phyloP scores from a whole-genome alignment of 352 stramenopile species.

The Thraustochytrium sp. region DNA sequence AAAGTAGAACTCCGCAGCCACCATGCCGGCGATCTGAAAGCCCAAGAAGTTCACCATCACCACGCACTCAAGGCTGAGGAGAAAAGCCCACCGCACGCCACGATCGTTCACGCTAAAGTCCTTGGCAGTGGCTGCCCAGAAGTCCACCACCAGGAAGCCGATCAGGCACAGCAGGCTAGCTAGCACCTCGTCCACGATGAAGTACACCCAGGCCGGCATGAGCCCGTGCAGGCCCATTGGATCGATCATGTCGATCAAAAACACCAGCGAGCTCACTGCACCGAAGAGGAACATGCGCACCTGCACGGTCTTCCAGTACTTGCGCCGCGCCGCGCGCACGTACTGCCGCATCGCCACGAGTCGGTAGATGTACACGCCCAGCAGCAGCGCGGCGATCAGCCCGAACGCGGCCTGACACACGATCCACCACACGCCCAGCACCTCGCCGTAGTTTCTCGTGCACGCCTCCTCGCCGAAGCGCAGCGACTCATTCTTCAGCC shows the following conservation, averaged over 20 bases:
- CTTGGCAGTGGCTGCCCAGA: not conserved
- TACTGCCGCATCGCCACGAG: not conserved
- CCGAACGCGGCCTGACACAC: not conserved
- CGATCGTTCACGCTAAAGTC: not conserved
- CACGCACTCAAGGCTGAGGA: not conserved
- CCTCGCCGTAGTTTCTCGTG: not conserved
- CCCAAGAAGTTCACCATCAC: not conserved
- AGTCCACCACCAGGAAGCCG: conserved; percentile 19
- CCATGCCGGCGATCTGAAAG: not conserved
- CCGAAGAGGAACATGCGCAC: not conserved
- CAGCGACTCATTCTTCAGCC: not conserved
- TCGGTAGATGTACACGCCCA: not conserved
- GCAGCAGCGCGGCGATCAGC: not conserved
- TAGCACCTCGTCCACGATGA: not conserved
- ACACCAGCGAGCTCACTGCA: not conserved
- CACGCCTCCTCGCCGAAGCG: not conserved
- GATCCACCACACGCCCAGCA: not conserved
- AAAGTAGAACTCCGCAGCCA: not conserved
- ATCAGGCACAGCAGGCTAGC: not conserved
- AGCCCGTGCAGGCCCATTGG: not conserved
- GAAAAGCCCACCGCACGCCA: not conserved
- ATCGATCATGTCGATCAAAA: conserved; percentile 4
- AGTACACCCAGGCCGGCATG: not conserved
- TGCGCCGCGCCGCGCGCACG: not conserved
- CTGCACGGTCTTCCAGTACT: not conserved